Evolutionary conservation across 495 filamentous ascomycete species (phyloP).

Genomic region (Aspergillus mulundensis): DNA sequence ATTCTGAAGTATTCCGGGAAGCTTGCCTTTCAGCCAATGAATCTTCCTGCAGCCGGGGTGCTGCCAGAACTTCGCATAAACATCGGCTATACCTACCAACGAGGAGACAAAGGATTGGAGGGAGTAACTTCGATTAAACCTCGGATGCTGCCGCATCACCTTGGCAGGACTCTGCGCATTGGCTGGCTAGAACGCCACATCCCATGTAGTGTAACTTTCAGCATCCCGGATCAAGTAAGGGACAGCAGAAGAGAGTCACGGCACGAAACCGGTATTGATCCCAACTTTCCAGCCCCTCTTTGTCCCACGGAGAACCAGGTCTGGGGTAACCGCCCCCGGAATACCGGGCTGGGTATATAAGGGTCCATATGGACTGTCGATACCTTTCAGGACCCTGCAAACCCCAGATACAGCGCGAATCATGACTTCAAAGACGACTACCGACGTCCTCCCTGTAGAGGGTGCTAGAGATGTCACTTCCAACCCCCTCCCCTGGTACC

Average conservation of each 20-base stretch:
- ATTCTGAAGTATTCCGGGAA: no score
- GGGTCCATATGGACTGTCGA: no score
- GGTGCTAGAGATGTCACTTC: background rate
- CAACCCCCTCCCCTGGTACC: background rate
- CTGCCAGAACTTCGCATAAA: background rate
- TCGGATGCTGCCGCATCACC: background rate
- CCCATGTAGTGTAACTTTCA: background rate
- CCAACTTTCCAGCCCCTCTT: no score
- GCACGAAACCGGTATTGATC: no score
- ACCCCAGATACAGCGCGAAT: no score
- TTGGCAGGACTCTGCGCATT: background rate
- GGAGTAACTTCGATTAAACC: background rate
- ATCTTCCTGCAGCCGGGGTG: background rate
- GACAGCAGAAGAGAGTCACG: background rate
- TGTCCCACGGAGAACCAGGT: background rate
- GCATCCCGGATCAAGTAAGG: background rate
- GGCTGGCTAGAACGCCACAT: background rate
- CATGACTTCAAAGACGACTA: no score
- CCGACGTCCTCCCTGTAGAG: no score
- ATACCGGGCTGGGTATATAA: background rate
- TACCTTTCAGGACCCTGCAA: no score
- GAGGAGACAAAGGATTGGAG: background rate
- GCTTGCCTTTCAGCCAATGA: no score
- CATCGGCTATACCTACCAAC: background rate
- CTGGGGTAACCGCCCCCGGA: background rate